These are phyloP conservation scores for Lanmaoa pseudosensibilis DNA, from an alignment of 768 basidiomycete genomes.

Conservation along the genomic window DNA sequence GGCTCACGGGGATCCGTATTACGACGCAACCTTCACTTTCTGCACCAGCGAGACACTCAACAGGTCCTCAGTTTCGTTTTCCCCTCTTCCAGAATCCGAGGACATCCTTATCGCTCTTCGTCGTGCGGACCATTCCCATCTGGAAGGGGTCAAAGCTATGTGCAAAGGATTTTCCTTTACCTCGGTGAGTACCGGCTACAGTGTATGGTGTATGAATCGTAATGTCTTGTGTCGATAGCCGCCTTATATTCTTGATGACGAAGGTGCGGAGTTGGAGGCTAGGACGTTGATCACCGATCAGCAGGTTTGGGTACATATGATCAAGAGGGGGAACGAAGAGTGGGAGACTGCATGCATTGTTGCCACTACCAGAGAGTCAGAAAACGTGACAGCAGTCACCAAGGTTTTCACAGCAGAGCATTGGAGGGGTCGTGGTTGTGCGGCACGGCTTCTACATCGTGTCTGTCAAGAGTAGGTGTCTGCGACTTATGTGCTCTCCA, in stretches of 20 bases:
- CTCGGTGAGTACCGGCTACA: constrained; percentile 45
- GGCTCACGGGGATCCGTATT: constrained; percentile 47
- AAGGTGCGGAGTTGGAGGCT: constrained; percentile 53
- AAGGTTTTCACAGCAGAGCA: constrained; percentile 65
- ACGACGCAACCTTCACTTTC: constrained; percentile 56
- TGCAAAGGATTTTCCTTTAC: constrained; percentile 57
- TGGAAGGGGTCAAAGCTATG: constrained; percentile 40
- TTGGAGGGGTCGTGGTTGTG: constrained; percentile 56
- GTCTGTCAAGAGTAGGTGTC: constrained; percentile 54
- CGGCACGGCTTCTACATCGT: constrained; percentile 57
- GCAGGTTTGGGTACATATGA: constrained; percentile 62
- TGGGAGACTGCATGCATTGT: constrained; percentile 61
- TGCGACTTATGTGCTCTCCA: not conserved
- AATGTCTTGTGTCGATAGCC: constrained; percentile 35
- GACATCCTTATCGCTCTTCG: constrained; percentile 31
- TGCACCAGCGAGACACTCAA: constrained; percentile 49
- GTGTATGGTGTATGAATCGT: not conserved
- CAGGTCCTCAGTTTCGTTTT: not conserved
- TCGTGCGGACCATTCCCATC: constrained; percentile 35
- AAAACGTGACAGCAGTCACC: constrained; percentile 59
- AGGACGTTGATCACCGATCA: constrained; percentile 42
- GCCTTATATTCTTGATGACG: constrained; percentile 51
- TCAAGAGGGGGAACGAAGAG: constrained; percentile 27
- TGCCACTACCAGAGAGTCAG: constrained; percentile 63
- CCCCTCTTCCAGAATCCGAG: constrained; percentile 4